Evolutionary conservation across 1,284 basidiomycete species (phyloP), one percentile per base, ranked within the genome.

Genomic region (Crucibulum cyathiforme): DNA sequence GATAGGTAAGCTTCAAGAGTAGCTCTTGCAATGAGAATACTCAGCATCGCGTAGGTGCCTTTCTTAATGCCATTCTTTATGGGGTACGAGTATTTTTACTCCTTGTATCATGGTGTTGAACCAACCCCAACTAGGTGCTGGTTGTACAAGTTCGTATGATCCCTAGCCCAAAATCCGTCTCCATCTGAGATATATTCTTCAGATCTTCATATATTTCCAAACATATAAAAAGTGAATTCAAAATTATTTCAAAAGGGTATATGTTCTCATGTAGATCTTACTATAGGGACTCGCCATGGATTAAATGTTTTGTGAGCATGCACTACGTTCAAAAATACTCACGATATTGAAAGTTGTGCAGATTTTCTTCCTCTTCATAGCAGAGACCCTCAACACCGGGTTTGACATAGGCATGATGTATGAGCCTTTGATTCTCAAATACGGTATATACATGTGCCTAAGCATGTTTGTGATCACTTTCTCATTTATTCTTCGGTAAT

Each of bases 381-480:
- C 54, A 34, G 71, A 74, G 56, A 72, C 68, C 5, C 12, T 64
- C 2, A 74, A 74, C 43, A 73, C 71, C 0, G 64, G 53, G 2
- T 59, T 66, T 17, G 62, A 65, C 48, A 60, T 73, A 8, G 65
- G 56, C 5, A 61, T 72, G 50, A 56, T 72, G 49, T 73, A 66
- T 38, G 64, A 74, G 49, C 70, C 71, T 1, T 54, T 74, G 2
- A 62, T 74, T 4, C 35, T 60, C 31, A 63, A 67, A 53, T 74
- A 61, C 49, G 70, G 71, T 68, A 47, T 10, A 58, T 55, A 3
- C 31, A 24, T 24, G 24, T 24, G 24, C 24, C 24, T 24, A 24
- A 24, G 24, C 24, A 19, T 15, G 6, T 35, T 35, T 24, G 35
- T 49, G 35, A 8, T 5, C 49, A 7, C 10, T 13, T 35, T 51